A percentile compares a stretch with the other conserved stretches of the same genome.
These are phyloP conservation scores for Epichloe gansuensis DNA, from an alignment of 2,329 filamentous ascomycete genomes.

Conservation along the genomic window DNA sequence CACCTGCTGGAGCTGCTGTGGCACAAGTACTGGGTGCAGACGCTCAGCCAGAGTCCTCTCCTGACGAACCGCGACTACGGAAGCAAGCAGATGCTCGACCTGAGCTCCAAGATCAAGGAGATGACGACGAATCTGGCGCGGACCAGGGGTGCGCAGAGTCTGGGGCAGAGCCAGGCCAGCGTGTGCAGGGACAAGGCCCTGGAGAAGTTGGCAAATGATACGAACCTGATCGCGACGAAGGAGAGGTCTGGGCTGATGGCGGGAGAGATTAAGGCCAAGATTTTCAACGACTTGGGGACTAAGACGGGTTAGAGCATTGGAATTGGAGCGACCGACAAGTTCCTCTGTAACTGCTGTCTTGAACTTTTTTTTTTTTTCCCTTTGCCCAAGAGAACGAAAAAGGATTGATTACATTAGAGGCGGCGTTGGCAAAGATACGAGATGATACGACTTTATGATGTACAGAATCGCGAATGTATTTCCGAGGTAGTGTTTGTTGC, in stretches of 20 bases:
- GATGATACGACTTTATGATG: not conserved
- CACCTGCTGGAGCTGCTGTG: slow-evolving; percentile 80
- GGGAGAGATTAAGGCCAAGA: slow-evolving; percentile 47
- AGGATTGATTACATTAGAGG: not conserved
- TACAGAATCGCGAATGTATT: no score
- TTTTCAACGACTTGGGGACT: slow-evolving; percentile 38
- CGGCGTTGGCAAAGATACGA: slow-evolving; percentile 2
- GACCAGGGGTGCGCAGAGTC: slow-evolving; percentile 14
- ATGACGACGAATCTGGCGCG: slow-evolving; percentile 30
- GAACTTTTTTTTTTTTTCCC: not conserved
- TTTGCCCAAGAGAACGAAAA: not conserved
- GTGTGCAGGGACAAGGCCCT: slow-evolving; percentile 32
- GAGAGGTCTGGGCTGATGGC: slow-evolving; percentile 52
- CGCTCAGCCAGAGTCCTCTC: slow-evolving; percentile 78
- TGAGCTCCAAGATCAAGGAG: slow-evolving; percentile 70
- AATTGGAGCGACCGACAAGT: not conserved
- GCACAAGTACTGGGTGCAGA: slow-evolving; percentile 99
- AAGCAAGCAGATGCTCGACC: slow-evolving; percentile 82
- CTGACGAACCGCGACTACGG: slow-evolving; percentile 88
- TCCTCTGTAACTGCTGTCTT: not conserved
- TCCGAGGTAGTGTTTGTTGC: no score
- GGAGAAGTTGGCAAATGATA: slow-evolving; percentile 48
- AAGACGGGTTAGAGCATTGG: slow-evolving; percentile 1
- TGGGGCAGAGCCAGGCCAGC: slow-evolving; percentile 15
- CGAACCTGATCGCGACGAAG: slow-evolving; percentile 48